Evolutionary conservation across 306 rosid species (phyloP).

Genomic region (Myrica gale): DNA sequence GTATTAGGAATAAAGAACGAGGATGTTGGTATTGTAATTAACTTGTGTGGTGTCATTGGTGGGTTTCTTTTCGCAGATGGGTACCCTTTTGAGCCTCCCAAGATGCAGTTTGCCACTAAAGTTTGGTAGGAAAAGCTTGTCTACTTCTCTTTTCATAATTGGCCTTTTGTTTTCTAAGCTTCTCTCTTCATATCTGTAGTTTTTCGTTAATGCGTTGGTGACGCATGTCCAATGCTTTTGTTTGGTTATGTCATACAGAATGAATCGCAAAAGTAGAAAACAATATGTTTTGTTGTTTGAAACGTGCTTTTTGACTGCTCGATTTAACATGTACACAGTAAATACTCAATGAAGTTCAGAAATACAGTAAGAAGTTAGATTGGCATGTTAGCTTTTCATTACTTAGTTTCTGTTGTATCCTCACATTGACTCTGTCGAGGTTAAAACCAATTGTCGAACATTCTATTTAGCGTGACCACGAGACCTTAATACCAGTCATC

Average conservation of each 20-base stretch:
- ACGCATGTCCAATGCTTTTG: background rate
- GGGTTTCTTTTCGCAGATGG: constrained; percentile 63
- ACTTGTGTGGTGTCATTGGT: constrained; percentile 1
- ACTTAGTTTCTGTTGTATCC: background rate
- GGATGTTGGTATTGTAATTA: constrained; percentile 2
- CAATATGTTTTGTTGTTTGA: background rate
- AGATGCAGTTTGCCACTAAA: constrained; percentile 90
- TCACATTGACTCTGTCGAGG: background rate
- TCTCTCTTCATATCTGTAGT: background rate
- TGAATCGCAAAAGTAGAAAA: background rate
- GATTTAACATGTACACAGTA: background rate
- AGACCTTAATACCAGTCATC: background rate
- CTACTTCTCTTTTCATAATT: background rate
- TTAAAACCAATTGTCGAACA: background rate
- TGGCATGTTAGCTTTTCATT: background rate
- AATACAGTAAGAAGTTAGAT: background rate
- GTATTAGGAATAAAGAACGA: background rate
- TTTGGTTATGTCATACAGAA: background rate
- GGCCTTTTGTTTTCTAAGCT: background rate
- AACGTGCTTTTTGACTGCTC: background rate
- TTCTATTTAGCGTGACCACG: background rate
- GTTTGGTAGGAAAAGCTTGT: constrained; percentile 60
- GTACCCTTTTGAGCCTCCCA: constrained; percentile 96
- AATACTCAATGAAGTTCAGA: background rate
- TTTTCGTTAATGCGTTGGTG: constrained; percentile 1